A percentile compares a stretch with the other conserved stretches of the same genome.
These are phyloP conservation scores for Lichtheimia hyalospora DNA, from an alignment of 371 early-diverging fungal genomes.

Conservation along the genomic window DNA sequence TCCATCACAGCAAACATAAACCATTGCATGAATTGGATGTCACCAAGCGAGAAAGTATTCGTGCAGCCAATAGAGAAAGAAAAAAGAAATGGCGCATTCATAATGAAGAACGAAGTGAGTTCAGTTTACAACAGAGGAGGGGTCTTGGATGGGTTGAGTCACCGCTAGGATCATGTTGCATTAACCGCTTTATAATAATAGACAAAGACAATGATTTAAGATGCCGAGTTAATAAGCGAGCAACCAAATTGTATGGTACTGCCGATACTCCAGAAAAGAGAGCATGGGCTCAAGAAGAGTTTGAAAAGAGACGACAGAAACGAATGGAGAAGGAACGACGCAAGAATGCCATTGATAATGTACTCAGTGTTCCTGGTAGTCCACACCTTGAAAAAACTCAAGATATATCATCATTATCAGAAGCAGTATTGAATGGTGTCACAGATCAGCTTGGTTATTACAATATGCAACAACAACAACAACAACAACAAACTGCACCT, in stretches of 20 bases:
- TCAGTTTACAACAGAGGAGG: background rate
- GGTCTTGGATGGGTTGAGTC: background rate
- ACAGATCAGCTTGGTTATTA: slow-evolving; percentile 16
- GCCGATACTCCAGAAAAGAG: slow-evolving; percentile 56
- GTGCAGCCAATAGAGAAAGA: slow-evolving; percentile 75
- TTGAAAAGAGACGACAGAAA: slow-evolving; percentile 68
- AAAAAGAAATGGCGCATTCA: slow-evolving; percentile 78
- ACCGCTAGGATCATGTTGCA: background rate
- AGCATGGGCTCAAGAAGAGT: slow-evolving; percentile 73
- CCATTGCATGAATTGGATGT: slow-evolving; percentile 24
- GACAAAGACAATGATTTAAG: slow-evolving; percentile 83
- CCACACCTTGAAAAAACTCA: background rate
- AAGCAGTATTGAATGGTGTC: no score
- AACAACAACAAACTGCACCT: slow-evolving; percentile 8
- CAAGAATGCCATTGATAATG: slow-evolving; percentile 46
- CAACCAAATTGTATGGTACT: slow-evolving; percentile 67
- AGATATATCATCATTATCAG: background rate
- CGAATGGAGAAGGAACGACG: slow-evolving; percentile 74
- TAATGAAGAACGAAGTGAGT: slow-evolving; percentile 77
- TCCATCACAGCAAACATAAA: background rate
- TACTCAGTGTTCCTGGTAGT: slow-evolving; percentile 26
- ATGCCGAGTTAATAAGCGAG: slow-evolving; percentile 80
- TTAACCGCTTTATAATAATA: slow-evolving; percentile 9
- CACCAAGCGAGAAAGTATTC: slow-evolving; percentile 46
- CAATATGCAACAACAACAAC: slow-evolving; percentile 18